Conservation (phyloP, 192 early-diverging fungal genomes). For the Pilobolus umbonatus region DNA sequence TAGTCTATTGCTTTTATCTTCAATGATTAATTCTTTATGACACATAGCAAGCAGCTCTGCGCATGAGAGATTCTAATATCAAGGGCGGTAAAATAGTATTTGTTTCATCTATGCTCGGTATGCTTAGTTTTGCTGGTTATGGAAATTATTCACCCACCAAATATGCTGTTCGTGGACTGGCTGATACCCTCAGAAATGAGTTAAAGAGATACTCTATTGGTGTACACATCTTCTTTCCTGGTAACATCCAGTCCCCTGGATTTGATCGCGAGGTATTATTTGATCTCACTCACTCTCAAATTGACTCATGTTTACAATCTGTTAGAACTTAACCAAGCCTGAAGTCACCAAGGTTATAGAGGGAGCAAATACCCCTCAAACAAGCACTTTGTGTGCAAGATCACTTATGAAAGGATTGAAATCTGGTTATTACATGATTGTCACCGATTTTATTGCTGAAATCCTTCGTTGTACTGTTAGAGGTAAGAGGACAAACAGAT, state of each 20-base stretch:
- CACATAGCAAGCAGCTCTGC: slow-evolving; percentile 47
- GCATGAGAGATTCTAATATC: slow-evolving; percentile 53
- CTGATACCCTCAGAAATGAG: slow-evolving; percentile 65
- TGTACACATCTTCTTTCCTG: slow-evolving; percentile 69
- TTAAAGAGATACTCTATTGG: slow-evolving; percentile 56
- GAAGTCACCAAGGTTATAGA: slow-evolving; percentile 64
- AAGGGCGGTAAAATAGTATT: slow-evolving; percentile 61
- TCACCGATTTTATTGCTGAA: slow-evolving; percentile 27
- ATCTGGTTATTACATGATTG: slow-evolving; percentile 30
- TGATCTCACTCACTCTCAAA: not conserved
- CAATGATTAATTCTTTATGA: too few species aligned
- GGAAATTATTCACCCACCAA: slow-evolving; percentile 66
- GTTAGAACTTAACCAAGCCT: slow-evolving; percentile 67
- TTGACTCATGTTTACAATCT: not conserved
- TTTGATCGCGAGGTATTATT: slow-evolving; percentile 60
- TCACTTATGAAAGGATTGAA: slow-evolving; percentile 39
- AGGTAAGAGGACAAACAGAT: slow-evolving; percentile 15
- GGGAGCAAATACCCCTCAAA: slow-evolving; percentile 53
- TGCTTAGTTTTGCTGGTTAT: slow-evolving; percentile 68
- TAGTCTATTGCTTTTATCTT: slow-evolving; percentile 1
- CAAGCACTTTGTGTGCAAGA: slow-evolving; percentile 56
- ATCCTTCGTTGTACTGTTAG: slow-evolving; percentile 20
- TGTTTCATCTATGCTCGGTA: slow-evolving; percentile 62
- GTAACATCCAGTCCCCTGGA: slow-evolving; percentile 65
- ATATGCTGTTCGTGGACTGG: slow-evolving; percentile 66